Evolutionary conservation across 441 rosid species (phyloP), one percentile per base, ranked within the genome.

Genomic region (Codiaeum variegatum): DNA sequence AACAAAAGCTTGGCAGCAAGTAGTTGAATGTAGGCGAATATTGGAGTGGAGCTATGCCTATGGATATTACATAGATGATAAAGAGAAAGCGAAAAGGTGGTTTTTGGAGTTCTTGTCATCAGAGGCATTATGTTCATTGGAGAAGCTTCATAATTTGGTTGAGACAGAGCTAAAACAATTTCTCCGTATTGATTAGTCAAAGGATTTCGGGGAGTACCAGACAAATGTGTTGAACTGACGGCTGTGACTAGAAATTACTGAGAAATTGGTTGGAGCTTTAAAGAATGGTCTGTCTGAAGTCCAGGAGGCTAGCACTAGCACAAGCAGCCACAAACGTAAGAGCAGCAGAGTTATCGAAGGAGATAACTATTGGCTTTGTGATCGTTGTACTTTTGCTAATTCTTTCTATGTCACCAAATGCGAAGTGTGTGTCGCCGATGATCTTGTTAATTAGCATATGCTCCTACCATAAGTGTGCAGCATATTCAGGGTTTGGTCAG

Each of bases 11-110:
- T 90, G 91, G 97, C 82, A 82, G 63, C 93, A 88, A 86, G 88
- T 90, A 65, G 78, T 87, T 75, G 96, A 90, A 77, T 92, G 96
- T 67, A 80, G 97, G 75, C 82, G 91, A 62, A 88, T 88, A 11
- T 88, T 92, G 75, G 81, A 81, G 69, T 90, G 97, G 97, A 90
- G 90, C 18, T 90, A 90, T 67, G 89, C 91, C 1, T 91, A 90
- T 79, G 97, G 97, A 8, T 92, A 81, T 70, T 92, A 86, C 77
- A 72, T 90, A 55, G 73, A 80, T 1, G 88, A 78, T 2, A 16
- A 62, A 38, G 71, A 82, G 15, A 49, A 7, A 32, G 80, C 72
- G 16, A 85, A 78, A 78, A 83, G 70, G 65, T 73, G 69, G 54
- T 76, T 83, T 31, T 83, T 85, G 38, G 86, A 85, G 80, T 81